Evolutionary conservation across 2,329 filamentous ascomycete genomes (phyloP), one percentile per base, ranked within the genome.

Genomic region (Nannizzia gypsea): DNA sequence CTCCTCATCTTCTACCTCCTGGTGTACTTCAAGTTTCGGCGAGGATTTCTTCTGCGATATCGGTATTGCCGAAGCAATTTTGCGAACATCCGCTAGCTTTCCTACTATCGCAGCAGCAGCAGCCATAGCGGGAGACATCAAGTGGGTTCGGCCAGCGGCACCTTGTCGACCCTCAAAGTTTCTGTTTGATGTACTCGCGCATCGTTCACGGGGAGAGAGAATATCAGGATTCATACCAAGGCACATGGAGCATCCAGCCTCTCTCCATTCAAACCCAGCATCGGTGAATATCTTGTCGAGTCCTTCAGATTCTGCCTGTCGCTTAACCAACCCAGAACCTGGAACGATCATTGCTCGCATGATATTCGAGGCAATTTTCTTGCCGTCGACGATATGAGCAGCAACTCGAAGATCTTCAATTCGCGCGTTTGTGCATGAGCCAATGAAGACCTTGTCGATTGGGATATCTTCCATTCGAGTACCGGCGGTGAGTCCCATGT

Each of bases 221-320:
- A 99, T 97, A 73, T 99, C 93, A 0, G 93, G 92, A 79, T 99
- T 99, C 92, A 99, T 99, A 72, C 93, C 93, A 59, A 99, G 82
- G 72, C 93, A 97, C 93, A 99, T 99, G 64, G 89, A 95, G 82
- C 93, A 99, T 56, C 93, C 93, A 66, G 93, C 93, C 78, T 99
- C 93, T 71, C 93, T 85, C 92, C 92, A 97, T 73, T 97, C 92
- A 66, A 97, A 97, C 6, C 93, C 93, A 56, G 93, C 91, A 63
- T 95, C 89, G 6, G 78, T 70, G 75, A 99, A 97, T 70, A 96
- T 88, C 78, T 90, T 89, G 76, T 97, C 89, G 3, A 99, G 84
- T 58, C 92, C 92, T 75, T 97, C 93, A 1, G 83, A 78, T 76
- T 99, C 92, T 4, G 93, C 93, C 74, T 90, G 88, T 62, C 86